These are phyloP conservation scores for Pseudopithomyces maydicus DNA, from an alignment of 2,329 filamentous ascomycete species.

Conservation along the genomic window DNA sequence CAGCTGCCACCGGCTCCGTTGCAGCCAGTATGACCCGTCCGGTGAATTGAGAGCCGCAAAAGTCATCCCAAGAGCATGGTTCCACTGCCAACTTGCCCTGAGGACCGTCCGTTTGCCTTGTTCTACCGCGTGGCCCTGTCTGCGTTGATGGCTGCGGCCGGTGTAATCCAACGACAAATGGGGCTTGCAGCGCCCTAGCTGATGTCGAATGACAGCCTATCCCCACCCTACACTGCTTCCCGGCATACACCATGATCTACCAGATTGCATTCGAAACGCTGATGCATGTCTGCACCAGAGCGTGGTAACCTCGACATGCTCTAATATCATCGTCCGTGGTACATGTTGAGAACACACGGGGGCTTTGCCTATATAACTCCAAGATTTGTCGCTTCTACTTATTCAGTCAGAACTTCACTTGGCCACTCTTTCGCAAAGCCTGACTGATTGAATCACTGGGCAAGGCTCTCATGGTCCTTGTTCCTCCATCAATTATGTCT, in stretches of 20 bases:
- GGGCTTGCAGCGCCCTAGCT: constrained; percentile 13
- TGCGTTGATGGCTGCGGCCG: constrained; percentile 13
- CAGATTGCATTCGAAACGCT: neutral
- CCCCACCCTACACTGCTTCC: neutral
- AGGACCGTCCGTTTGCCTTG: constrained; percentile 15
- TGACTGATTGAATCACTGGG: neutral
- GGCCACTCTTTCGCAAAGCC: neutral
- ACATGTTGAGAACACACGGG: neutral
- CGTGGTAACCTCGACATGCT: neutral
- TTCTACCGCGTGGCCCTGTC: constrained; percentile 4
- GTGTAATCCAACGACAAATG: constrained; percentile 14
- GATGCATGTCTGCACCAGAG: neutral
- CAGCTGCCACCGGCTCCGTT: constrained; percentile 6
- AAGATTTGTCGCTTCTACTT: neutral
- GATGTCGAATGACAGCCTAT: constrained; percentile 10
- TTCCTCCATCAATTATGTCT: neutral
- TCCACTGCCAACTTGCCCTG: constrained; percentile 1
- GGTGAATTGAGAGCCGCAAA: constrained; percentile 11
- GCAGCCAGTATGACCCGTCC: constrained; percentile 5
- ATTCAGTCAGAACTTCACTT: neutral
- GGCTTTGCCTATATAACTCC: constrained; percentile 10
- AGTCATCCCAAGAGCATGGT: neutral
- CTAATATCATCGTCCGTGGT: neutral
- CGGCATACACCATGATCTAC: neutral
- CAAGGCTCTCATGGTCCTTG: neutral